Conservation (phyloP, 2,329 filamentous ascomycete species). For the Myriosclerotinia curreyana region DNA sequence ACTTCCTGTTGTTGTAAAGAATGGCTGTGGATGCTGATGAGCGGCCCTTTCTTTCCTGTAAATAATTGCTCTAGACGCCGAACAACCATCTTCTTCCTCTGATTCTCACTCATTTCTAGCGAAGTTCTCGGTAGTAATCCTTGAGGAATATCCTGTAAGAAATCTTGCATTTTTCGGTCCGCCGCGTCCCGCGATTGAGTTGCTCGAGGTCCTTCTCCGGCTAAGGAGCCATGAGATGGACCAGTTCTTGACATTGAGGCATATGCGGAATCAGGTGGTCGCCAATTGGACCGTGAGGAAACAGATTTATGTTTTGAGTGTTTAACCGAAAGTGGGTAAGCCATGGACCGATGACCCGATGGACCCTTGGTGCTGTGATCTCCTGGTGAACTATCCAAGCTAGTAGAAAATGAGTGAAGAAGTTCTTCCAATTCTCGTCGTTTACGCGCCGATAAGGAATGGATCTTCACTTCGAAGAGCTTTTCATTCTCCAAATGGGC, state of each 20-base stretch:
- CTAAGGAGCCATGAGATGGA: constrained; percentile 24
- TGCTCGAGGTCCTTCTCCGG: constrained; percentile 12
- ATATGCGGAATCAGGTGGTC: constrained; percentile 53
- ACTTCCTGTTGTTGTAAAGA: constrained; percentile 47
- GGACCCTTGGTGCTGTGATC: background rate
- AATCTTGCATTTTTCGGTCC: constrained; percentile 64
- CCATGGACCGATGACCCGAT: background rate
- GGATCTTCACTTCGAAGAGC: constrained; percentile 78
- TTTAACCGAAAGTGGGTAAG: background rate
- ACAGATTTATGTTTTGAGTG: constrained; percentile 40
- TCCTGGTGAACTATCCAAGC: constrained; percentile 51
- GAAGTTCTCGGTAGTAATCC: constrained; percentile 61
- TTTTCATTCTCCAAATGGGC: constrained; percentile 70
- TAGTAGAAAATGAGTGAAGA: constrained; percentile 66
- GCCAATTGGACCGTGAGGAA: constrained; percentile 39
- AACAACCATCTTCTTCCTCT: constrained; percentile 75
- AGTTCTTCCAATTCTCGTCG: constrained; percentile 74
- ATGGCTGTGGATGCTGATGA: constrained; percentile 30
- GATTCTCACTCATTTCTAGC: constrained; percentile 62
- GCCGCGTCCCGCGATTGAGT: constrained; percentile 29
- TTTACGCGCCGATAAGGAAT: constrained; percentile 68
- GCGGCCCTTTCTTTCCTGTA: constrained; percentile 60
- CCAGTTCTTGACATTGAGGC: constrained; percentile 58
- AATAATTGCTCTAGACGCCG: constrained; percentile 76
- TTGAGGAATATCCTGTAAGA: constrained; percentile 69